A percentile compares a stretch with the other conserved stretches of the same genome.
These are phyloP conservation scores for Erysimum cheiri DNA, from an alignment of 441 rosid species.

Conservation along the genomic window DNA sequence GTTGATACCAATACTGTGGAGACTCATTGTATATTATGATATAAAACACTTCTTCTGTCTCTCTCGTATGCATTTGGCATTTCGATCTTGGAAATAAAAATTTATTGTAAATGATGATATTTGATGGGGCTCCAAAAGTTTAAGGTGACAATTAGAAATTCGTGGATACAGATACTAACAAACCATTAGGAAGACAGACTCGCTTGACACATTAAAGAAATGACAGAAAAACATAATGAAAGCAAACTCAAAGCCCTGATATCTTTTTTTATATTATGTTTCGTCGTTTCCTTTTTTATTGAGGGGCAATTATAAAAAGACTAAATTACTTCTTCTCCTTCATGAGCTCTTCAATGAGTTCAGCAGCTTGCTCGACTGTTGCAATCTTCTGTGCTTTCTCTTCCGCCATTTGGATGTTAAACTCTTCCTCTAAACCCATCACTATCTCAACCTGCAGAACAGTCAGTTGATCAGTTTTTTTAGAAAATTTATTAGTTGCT, in stretches of 20 bases:
- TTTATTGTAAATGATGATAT: constrained; percentile 5
- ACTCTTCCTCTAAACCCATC: constrained; percentile 88
- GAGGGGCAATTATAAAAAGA: background rate
- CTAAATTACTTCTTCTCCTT: constrained; percentile 38
- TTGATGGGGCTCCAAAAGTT: constrained; percentile 5
- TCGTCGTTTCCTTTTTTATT: background rate
- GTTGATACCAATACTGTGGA: constrained; percentile 15
- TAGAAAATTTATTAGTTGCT: background rate
- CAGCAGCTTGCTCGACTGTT: constrained; percentile 87
- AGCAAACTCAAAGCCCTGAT: constrained; percentile 9
- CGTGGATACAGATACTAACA: constrained; percentile 35
- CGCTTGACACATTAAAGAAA: constrained; percentile 12
- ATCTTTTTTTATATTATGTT: too few species aligned
- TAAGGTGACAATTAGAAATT: constrained; percentile 16
- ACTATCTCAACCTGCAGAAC: constrained; percentile 79
- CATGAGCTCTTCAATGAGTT: constrained; percentile 74
- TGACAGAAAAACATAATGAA: constrained; percentile 12
- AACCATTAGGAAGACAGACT: constrained; percentile 24
- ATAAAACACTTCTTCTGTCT: background rate
- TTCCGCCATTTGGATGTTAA: constrained; percentile 65
- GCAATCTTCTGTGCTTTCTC: constrained; percentile 76
- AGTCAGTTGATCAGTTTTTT: background rate
- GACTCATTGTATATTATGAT: constrained; percentile 27
- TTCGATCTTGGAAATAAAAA: background rate
- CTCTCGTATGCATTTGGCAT: background rate